Evolutionary conservation across 2,329 filamentous ascomycete species (phyloP).

Genomic region (Botrytis cinerea): DNA sequence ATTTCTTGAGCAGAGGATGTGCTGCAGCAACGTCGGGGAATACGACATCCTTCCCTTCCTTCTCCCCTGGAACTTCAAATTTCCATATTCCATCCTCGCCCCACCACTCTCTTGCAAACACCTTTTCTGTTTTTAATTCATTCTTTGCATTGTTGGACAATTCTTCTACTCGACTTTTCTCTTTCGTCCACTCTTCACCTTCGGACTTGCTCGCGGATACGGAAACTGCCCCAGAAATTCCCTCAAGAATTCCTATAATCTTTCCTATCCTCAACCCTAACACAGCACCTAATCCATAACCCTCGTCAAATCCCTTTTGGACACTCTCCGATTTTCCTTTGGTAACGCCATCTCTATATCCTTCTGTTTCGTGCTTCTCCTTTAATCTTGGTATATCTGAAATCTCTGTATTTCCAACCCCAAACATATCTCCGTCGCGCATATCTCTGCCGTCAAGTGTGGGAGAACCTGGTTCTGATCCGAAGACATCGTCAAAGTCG

Average conservation of each 20-base stretch:
- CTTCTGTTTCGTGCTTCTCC: slow-evolving; percentile 60
- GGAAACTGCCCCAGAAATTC: slow-evolving; percentile 55
- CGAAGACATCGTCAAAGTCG: slow-evolving; percentile 41
- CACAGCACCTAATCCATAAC: slow-evolving; percentile 80
- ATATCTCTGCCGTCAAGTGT: slow-evolving; percentile 11
- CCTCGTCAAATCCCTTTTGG: slow-evolving; percentile 89
- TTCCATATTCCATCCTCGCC: slow-evolving; percentile 70
- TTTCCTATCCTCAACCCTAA: slow-evolving; percentile 74
- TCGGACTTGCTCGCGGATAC: slow-evolving; percentile 33
- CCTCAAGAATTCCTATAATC: slow-evolving; percentile 76
- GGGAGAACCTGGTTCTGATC: slow-evolving; percentile 40
- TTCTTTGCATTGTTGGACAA: slow-evolving; percentile 53
- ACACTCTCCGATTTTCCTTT: slow-evolving; percentile 73
- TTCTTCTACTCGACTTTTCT: slow-evolving; percentile 35
- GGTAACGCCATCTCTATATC: slow-evolving; percentile 86
- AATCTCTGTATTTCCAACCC: slow-evolving; percentile 32
- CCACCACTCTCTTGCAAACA: slow-evolving; percentile 70
- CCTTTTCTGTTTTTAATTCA: slow-evolving; percentile 60
- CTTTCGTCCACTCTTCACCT: slow-evolving; percentile 25
- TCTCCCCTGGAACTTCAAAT: slow-evolving; percentile 55
- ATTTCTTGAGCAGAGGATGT: slow-evolving; percentile 68
- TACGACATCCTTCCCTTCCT: slow-evolving; percentile 48
- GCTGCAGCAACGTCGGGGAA: slow-evolving; percentile 64
- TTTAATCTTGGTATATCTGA: slow-evolving; percentile 41
- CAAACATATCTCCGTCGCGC: not conserved